These are phyloP conservation scores for Raphanus hybrid DNA, from an alignment of 441 rosid species.

Conservation along the genomic window DNA sequence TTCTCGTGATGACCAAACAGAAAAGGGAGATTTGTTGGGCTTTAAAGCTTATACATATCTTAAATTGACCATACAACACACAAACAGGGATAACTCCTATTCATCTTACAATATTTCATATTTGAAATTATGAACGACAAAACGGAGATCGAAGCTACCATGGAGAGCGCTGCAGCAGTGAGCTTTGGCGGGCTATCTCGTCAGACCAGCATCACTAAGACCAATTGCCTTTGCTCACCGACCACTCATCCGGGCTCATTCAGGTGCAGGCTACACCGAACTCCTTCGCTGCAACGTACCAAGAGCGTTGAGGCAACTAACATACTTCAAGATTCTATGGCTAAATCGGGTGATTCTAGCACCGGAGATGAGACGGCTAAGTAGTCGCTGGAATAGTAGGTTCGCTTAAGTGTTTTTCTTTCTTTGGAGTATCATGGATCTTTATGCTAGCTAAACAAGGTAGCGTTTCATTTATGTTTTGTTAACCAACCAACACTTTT, in stretches of 20 bases:
- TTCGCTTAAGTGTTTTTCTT: not conserved
- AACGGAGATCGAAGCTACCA: slow-evolving; percentile 12
- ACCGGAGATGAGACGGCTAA: slow-evolving; percentile 20
- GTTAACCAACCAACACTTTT: not conserved
- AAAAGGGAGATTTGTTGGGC: not conserved
- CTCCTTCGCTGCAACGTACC: slow-evolving; percentile 35
- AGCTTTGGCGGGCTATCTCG: slow-evolving; percentile 21
- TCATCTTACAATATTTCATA: not conserved
- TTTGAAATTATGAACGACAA: slow-evolving; percentile 18
- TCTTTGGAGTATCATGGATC: slow-evolving; percentile 1
- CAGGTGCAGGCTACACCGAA: slow-evolving; percentile 35
- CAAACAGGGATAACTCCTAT: not conserved
- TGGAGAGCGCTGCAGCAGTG: not conserved
- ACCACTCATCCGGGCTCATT: slow-evolving; percentile 37
- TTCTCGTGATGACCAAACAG: slow-evolving; percentile 29
- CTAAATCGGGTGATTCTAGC: slow-evolving; percentile 18
- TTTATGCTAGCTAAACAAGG: slow-evolving; percentile 11
- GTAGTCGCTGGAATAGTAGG: slow-evolving; percentile 7
- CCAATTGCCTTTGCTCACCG: slow-evolving; percentile 35
- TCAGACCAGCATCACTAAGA: slow-evolving; percentile 35
- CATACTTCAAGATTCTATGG: slow-evolving; percentile 14
- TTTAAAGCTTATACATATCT: slow-evolving; percentile 20
- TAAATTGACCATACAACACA: slow-evolving; percentile 11
- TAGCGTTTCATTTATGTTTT: not conserved
- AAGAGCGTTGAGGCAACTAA: slow-evolving; percentile 30